Conservation (phyloP, 2,329 filamentous ascomycete species). For the Drechslerella dactyloides region DNA sequence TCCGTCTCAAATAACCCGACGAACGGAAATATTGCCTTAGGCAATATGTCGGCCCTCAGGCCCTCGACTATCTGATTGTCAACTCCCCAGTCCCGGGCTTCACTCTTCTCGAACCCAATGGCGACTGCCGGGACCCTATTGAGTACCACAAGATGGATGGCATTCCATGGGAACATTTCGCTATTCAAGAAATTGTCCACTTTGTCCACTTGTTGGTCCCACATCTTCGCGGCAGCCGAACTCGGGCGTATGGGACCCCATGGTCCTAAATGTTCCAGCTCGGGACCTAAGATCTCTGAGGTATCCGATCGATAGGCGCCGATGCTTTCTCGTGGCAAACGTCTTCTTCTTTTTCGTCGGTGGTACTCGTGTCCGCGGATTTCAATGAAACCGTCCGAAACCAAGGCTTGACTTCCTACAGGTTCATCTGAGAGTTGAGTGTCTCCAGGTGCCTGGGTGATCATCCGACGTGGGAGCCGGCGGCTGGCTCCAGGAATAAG, state of each 20-base stretch:
- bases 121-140: neutral
- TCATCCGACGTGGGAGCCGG: no score
- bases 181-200: neutral
- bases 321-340: no score
- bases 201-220: neutral
- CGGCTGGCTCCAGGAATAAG: no score
- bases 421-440: no score
- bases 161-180: neutral
- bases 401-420: no score
- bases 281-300: no score
- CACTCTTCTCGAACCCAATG: neutral
- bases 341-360: no score
- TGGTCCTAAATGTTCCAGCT: no score
- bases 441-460: no score
- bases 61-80: neutral
- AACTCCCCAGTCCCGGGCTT: neutral
- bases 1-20: constrained; percentile 1
- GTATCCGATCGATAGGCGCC: no score
- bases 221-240: neutral
- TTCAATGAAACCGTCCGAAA: no score
- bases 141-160: neutral
- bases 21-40: neutral
- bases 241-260: neutral
- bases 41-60: neutral
- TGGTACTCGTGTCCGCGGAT: no score